These are phyloP conservation scores for Pseudopyricularia cyperi DNA, from an alignment of 2,329 filamentous ascomycete genomes.

Conservation along the genomic window DNA sequence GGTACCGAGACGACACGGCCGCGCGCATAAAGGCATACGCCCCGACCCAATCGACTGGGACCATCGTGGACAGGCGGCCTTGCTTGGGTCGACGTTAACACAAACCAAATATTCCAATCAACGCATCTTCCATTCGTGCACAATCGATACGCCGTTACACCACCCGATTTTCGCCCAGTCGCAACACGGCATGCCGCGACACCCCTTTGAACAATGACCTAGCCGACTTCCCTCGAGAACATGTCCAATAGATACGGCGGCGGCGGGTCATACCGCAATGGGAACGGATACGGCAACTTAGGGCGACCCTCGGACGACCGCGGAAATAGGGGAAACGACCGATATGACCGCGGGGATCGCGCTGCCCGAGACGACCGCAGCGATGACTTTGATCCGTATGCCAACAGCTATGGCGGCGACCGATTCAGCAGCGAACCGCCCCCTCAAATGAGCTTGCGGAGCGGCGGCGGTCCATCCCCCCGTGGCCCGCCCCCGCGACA, in stretches of 20 bases:
- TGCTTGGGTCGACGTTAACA: not conserved
- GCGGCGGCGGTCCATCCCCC: slow-evolving; percentile 11
- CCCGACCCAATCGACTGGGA: not conserved
- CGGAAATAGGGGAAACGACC: slow-evolving; percentile 9
- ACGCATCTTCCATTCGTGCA: not conserved
- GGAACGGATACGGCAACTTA: slow-evolving; percentile 30
- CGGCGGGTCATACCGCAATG: slow-evolving; percentile 27
- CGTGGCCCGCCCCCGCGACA: slow-evolving; percentile 13
- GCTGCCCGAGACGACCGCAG: slow-evolving; percentile 20
- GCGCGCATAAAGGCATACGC: not conserved
- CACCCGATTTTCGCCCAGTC: not conserved
- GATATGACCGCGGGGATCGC: slow-evolving; percentile 21
- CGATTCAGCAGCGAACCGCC: slow-evolving; percentile 19
- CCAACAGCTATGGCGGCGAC: slow-evolving; percentile 30
- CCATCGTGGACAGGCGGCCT: not conserved
- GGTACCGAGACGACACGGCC: not conserved
- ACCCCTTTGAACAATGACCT: not conserved
- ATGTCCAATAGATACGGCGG: slow-evolving; percentile 39
- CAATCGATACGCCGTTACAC: not conserved
- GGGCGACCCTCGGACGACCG: slow-evolving; percentile 13
- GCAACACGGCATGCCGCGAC: not conserved
- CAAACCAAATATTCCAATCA: no score
- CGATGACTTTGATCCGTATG: slow-evolving; percentile 35
- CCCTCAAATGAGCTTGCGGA: slow-evolving; percentile 11
- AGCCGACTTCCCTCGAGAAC: slow-evolving; percentile 7